Evolutionary conservation across 106 monocot genomes (phyloP), one percentile per base, ranked within the genome.

Genomic region (Cymbidium sinense): DNA sequence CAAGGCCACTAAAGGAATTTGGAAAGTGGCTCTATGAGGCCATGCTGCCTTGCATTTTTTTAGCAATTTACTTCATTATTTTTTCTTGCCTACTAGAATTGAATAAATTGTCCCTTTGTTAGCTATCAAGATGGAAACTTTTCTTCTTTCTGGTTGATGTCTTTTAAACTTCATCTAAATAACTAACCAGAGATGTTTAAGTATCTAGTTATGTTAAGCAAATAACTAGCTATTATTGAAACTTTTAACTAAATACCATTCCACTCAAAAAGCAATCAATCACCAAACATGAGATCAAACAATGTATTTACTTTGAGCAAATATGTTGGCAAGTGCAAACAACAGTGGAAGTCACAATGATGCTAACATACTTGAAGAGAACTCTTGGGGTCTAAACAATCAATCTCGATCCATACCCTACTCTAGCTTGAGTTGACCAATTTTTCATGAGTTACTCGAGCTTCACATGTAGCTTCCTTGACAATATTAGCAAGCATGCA

Each of bases 1-100:
- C 98, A 75, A 90, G 78, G 71, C 94, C 98, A 50, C 64, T 90
- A 74, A 89, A 86, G 85, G 83, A 65, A 76, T 80, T 90, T 34
- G 85, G 84, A 34, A 85, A 64, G 51, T 90, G 79, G 78, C 82
- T 98, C 36, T 83, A 82, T 81, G 81, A 94, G 98, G 98, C 94
- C 50, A 74, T 76, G 47, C 47, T 62, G 74, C 25, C 37, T 64
- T 34, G 3, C 15, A 17, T 82, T 71, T 39, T 52, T 67, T 50
- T 6, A 34, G 7, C 4, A 58, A 47, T 47, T 64, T 65, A 6
- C 43, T 76, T 69, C 34, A 31, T 69, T 12, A 13, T 34, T 31
- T 13, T 30, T 13, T 31, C 17, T 34, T 69, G 17, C 69, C 31
- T 69, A 17, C 15, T 69, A 33, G 34, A 69, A 27, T 69, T 31